These are phyloP conservation scores for Plasmodium chabaudi DNA, from an alignment of 169 alveolate genomes.

Conservation along the genomic window DNA sequence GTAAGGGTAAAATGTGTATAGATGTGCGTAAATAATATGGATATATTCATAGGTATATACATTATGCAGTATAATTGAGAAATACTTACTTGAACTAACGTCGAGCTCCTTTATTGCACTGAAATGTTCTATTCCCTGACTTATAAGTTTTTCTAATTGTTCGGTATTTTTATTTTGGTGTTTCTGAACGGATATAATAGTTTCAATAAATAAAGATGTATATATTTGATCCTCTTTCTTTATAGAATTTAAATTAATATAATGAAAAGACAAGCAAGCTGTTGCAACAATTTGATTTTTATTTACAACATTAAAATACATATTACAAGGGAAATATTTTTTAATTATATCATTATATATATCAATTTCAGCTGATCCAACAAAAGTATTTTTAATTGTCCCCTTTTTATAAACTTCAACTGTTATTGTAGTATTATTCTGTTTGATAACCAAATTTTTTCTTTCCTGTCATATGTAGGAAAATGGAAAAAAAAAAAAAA, in stretches of 20 bases:
- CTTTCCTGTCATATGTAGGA: conserved; percentile 49
- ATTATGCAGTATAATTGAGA: no score
- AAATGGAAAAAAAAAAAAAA: conserved; percentile 8
- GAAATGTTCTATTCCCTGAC: conserved; percentile 42
- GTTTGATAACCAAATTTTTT: conserved; percentile 66
- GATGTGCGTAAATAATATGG: background rate
- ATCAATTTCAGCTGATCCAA: conserved; percentile 60
- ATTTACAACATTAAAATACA: conserved; percentile 37
- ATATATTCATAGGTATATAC: background rate
- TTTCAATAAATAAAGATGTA: conserved; percentile 60
- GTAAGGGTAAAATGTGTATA: background rate
- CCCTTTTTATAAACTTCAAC: conserved; percentile 64
- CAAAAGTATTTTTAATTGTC: conserved; percentile 53
- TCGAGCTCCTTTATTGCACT: conserved; percentile 60
- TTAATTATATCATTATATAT: conserved; percentile 62
- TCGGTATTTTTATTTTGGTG: conserved; percentile 43
- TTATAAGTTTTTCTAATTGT: conserved; percentile 45
- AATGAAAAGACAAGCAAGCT: conserved; percentile 47
- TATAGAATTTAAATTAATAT: conserved; percentile 62
- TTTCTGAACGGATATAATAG: conserved; percentile 69
- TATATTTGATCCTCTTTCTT: conserved; percentile 63
- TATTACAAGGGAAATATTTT: conserved; percentile 46
- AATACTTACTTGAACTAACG: conserved; percentile 38
- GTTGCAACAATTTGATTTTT: conserved; percentile 68
- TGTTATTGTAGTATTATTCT: conserved; percentile 31